phyloP scores from a whole-genome alignment of 2,329 filamentous ascomycete species.

The Stagonosporopsis tanaceti region DNA sequence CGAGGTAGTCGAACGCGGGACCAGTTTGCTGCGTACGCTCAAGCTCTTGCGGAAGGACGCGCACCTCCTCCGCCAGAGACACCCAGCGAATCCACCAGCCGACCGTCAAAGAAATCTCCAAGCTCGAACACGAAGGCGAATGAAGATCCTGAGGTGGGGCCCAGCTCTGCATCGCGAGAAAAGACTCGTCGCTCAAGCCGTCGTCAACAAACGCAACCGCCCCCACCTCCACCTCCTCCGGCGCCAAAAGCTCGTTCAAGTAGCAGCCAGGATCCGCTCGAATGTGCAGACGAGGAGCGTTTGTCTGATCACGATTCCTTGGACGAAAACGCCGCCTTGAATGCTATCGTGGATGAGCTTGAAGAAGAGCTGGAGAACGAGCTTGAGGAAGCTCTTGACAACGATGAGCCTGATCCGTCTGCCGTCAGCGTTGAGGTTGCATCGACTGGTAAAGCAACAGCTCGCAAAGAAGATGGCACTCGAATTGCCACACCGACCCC shows the following conservation, averaged over 20 bases:
- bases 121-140: conserved; percentile 46
- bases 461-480: conserved; percentile 90
- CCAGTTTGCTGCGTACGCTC: conserved; percentile 78
- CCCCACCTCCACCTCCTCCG: conserved; percentile 61
- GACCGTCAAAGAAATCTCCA: conserved; percentile 40
- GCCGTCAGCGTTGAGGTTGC: conserved; percentile 93
- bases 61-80: conserved; percentile 48
- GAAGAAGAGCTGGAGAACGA: conserved; percentile 78
- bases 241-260: conserved; percentile 53
- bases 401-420: conserved; percentile 76
- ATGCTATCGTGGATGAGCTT: conserved; percentile 88
- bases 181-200: conserved; percentile 72
- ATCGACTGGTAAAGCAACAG: conserved; percentile 85
- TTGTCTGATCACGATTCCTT: conserved; percentile 76
- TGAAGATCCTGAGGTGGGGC: conserved; percentile 56
- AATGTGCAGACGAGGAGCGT: conserved; percentile 92
- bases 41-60: conserved; percentile 65
- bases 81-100: conserved; percentile 43
- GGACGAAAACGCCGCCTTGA: conserved; percentile 71
- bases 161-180: conserved; percentile 60
- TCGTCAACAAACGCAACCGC: conserved; percentile 59
- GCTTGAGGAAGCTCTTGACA: conserved; percentile 17
- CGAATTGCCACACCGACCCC: conserved; percentile 83
- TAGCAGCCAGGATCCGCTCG: conserved; percentile 68
- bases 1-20: conserved; percentile 66